These are phyloP conservation scores for Gypsophila paniculata DNA, from an alignment of 179 eudicot genomes.

Conservation along the genomic window DNA sequence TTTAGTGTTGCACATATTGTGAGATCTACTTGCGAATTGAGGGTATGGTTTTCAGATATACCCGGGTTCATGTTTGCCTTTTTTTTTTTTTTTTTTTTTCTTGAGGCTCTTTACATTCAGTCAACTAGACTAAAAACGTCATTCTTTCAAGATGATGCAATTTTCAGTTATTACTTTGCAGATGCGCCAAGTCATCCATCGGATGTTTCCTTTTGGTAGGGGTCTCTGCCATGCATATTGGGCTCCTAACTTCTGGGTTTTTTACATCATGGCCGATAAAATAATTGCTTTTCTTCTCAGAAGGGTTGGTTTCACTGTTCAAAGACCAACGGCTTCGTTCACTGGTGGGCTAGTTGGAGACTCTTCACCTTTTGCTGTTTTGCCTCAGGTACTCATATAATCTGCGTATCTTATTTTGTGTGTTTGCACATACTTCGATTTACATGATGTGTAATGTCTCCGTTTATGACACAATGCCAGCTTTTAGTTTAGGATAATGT, in stretches of 20 bases:
- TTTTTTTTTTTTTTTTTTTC: neutral
- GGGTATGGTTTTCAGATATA: neutral
- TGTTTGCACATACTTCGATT: neutral
- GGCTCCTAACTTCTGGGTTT: constrained; percentile 99
- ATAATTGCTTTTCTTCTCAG: constrained; percentile 51
- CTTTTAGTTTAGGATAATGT: neutral
- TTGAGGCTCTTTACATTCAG: neutral
- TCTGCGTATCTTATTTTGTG: neutral
- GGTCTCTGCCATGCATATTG: constrained; percentile 99
- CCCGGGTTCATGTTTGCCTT: neutral
- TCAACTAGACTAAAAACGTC: constrained; percentile 5
- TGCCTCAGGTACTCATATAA: constrained; percentile 56
- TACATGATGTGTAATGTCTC: neutral
- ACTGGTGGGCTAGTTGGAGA: constrained; percentile 97
- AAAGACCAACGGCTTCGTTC: constrained; percentile 74
- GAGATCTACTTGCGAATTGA: neutral
- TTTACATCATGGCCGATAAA: constrained; percentile 78
- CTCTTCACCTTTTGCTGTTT: constrained; percentile 79
- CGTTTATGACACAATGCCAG: neutral
- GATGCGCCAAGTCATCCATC: constrained; percentile 78
- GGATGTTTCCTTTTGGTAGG: constrained; percentile 99
- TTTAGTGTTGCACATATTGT: neutral
- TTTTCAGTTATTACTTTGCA: constrained; percentile 47
- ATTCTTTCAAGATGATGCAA: constrained; percentile 20
- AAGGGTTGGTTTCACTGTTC: constrained; percentile 60